Evolutionary conservation across 2,329 filamentous ascomycete genomes (phyloP).

Genomic region (Fusarium xylarioides): DNA sequence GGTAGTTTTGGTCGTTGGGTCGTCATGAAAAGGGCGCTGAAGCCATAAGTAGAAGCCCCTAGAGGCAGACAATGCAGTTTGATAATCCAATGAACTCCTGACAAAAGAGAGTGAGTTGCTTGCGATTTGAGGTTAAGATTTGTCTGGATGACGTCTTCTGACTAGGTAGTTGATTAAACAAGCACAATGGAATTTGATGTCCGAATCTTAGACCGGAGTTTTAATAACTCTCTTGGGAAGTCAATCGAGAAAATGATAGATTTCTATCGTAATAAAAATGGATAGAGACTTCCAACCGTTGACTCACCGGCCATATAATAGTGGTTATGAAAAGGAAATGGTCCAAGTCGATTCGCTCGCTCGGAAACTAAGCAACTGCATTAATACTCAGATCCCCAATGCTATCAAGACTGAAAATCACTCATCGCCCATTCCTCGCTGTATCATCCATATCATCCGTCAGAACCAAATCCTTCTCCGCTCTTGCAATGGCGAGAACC

Average conservation of each 20-base stretch:
- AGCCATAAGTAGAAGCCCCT: not conserved
- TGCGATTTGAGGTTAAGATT: not conserved
- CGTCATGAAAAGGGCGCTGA: not conserved
- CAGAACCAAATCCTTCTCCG: not conserved
- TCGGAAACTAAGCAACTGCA: slow-evolving; percentile 4
- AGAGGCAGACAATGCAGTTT: fast-evolving
- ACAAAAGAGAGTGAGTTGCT: not conserved
- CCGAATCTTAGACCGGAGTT: not conserved
- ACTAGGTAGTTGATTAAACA: not conserved
- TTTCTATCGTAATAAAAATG: not conserved
- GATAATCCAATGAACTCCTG: not conserved
- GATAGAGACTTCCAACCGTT: not conserved
- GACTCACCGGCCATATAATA: not conserved
- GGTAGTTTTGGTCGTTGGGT: not conserved
- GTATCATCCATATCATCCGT: fast-evolving
- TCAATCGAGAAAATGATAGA: fast-evolving
- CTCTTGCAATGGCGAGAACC: slow-evolving; percentile 34
- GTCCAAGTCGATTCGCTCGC: not conserved
- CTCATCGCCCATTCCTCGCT: fast-evolving
- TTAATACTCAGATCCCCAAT: not conserved
- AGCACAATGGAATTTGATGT: too few relatives aligned
- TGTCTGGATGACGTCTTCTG: not conserved
- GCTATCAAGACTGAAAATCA: not conserved
- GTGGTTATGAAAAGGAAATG: too few relatives aligned
- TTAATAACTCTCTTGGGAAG: fast-evolving